Evolutionary conservation across 2,329 filamentous ascomycete species (phyloP).

Genomic region (Xylariales sp.): DNA sequence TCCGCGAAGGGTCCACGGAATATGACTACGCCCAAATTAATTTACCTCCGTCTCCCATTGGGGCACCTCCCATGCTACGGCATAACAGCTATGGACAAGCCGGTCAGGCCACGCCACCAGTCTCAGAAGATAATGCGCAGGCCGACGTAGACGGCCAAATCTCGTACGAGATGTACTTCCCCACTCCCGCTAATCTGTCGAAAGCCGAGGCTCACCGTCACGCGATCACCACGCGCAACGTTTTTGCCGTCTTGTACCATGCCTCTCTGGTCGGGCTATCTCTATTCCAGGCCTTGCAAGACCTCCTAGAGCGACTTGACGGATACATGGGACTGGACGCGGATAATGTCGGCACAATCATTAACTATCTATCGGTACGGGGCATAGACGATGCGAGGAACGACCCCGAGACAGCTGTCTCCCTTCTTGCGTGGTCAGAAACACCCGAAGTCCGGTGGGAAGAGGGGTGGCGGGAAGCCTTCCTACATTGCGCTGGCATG

Average conservation of each 20-base stretch:
- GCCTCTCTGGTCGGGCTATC: slow-evolving; percentile 74
- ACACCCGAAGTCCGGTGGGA: slow-evolving; percentile 70
- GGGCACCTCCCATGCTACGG: slow-evolving; percentile 56
- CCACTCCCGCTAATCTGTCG: slow-evolving; percentile 63
- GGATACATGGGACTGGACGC: slow-evolving; percentile 66
- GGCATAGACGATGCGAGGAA: slow-evolving; percentile 73
- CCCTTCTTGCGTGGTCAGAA: slow-evolving; percentile 74
- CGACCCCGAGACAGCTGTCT: slow-evolving; percentile 68
- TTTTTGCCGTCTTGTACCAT: slow-evolving; percentile 73
- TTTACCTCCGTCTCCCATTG: slow-evolving; percentile 58
- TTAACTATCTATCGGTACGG: slow-evolving; percentile 69
- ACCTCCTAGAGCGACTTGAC: slow-evolving; percentile 71
- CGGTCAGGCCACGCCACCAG: slow-evolving; percentile 57
- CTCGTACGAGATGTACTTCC: slow-evolving; percentile 72
- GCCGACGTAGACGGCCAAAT: slow-evolving; percentile 65
- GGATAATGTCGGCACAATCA: slow-evolving; percentile 69
- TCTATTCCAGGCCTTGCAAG: slow-evolving; percentile 70
- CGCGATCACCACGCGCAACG: slow-evolving; percentile 75
- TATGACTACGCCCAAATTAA: slow-evolving; percentile 54
- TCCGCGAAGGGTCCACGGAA: slow-evolving; percentile 65
- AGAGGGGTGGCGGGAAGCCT: slow-evolving; percentile 75
- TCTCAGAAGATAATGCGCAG: slow-evolving; percentile 57
- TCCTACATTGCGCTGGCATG: slow-evolving; percentile 75
- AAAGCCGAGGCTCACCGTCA: slow-evolving; percentile 64
- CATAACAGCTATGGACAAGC: slow-evolving; percentile 46